Evolutionary conservation across 2,329 filamentous ascomycete genomes (phyloP), one percentile per base, ranked within the genome.

Genomic region (Torrubiellomyces zombiae): DNA sequence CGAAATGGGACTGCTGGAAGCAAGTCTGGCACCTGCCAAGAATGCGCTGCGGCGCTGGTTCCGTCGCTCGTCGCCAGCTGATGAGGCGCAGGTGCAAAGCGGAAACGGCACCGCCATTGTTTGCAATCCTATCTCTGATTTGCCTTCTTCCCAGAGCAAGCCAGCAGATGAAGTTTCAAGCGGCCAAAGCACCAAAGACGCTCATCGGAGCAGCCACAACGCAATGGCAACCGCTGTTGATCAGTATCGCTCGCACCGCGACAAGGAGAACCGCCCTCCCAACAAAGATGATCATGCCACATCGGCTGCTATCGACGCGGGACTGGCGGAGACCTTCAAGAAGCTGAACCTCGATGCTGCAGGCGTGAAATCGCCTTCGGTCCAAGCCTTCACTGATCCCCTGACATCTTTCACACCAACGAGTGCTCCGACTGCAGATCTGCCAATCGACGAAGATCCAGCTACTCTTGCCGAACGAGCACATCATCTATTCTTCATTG

Each of bases 401-500:
- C 11, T 11, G 15, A 5, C 16, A 18, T n/a, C n/a, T 4, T 9
- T 19, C 15, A 21, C 21, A 18, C 9, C 18, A 13, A 16, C 26
- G 6, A 11, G 6, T 19, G 7, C 16, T 13, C 23, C 18, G 11
- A 14, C 18, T 8, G 20, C 9, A 5, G 24, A 27, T 9, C 25
- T 24, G 4, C 12, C 16, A 8, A n/a, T 17, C 13, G 21, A 22
- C 5, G 27, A 39, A 15, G 43, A 50, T 20, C 46, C 47, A 5
- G 38, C 32, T 9, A 35, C 45, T 10, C 28, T 42, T 16, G 44
- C 41, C 11, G 47, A 50, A 30, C 37, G 45, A 23, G 47, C 43
- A 13, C 36, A 44, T 32, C 49, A 54, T 29, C 38, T 50, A 36
- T 48, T 45, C 21, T 93, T 83, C 53, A 93, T 91, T 70, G 68